phyloP scores from a whole-genome alignment of 2,329 filamentous ascomycete species.

The Cercospora zeina region DNA sequence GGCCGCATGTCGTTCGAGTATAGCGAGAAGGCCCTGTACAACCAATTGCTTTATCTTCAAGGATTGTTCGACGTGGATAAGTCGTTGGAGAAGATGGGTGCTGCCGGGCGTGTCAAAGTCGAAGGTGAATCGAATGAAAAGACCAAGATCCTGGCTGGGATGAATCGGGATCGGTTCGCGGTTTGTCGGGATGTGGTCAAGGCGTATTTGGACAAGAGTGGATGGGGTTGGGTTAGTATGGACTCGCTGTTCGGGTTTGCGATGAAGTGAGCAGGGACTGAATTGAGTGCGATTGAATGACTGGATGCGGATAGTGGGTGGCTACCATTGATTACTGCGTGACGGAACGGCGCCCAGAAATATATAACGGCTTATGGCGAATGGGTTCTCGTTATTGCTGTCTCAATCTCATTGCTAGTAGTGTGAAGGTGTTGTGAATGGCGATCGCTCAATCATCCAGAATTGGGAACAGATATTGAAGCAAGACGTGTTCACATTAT shows the following conservation, averaged over 20 bases:
- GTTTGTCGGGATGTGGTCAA: conserved; percentile 77
- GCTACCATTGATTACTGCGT: neutral
- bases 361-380: neutral
- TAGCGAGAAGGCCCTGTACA: conserved; percentile 87
- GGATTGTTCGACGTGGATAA: conserved; percentile 88
- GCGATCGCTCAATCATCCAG: too few species aligned
- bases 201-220: conserved; percentile 42
- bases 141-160: conserved; percentile 67
- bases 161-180: conserved; percentile 77
- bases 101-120: conserved; percentile 35
- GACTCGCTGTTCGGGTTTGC: conserved; percentile 52
- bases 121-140: conserved; percentile 64
- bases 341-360: neutral
- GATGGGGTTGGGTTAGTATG: conserved; percentile 49
- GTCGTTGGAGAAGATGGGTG: conserved; percentile 54
- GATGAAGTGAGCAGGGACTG: conserved; percentile 30
- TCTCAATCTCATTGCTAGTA: neutral
- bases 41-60: conserved; percentile 86
- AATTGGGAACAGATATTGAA: too few species aligned
- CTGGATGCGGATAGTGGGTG: neutral
- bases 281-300: neutral
- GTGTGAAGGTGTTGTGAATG: neutral
- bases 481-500: too few species aligned
- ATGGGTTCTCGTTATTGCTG: neutral
- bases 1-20: conserved; percentile 89